Evolutionary conservation across 2,329 filamentous ascomycete species (phyloP).

Genomic region (Penicillium sp.): DNA sequence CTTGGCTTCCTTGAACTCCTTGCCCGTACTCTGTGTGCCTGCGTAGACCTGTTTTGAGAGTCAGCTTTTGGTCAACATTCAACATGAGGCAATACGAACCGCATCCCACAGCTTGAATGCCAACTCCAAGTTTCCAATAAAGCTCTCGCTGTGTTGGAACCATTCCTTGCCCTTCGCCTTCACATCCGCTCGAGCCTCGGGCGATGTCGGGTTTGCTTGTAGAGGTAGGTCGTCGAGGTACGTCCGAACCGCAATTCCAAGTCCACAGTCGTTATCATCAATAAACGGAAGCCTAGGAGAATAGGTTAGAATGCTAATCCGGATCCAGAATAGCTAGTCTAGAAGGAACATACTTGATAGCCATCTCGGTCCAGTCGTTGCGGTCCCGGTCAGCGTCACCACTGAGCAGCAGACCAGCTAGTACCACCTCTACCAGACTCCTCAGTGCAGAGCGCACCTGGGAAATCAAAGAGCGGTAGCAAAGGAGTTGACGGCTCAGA

Average conservation of each 20-base stretch:
- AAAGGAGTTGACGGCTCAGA: conserved; percentile 82
- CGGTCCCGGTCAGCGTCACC: conserved; percentile 72
- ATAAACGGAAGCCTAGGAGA: conserved; percentile 41
- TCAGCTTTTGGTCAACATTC: conserved; percentile 8
- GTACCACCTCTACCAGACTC: conserved; percentile 78
- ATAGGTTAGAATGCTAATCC: conserved; percentile 3
- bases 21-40: conserved; percentile 55
- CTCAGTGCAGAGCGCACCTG: conserved; percentile 75
- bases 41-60: conserved; percentile 50
- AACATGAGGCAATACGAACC: conserved; percentile 41
- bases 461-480: conserved; percentile 78
- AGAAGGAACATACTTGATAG: conserved; percentile 60
- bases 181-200: conserved; percentile 48
- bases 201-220: conserved; percentile 53
- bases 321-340: not conserved
- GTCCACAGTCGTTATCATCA: conserved; percentile 45
- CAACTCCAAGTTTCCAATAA: conserved; percentile 55
- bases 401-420: conserved; percentile 75
- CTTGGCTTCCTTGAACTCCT: conserved; percentile 51
- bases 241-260: conserved; percentile 48
- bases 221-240: conserved; percentile 54
- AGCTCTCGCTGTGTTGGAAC: conserved; percentile 60
- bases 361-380: conserved; percentile 65
- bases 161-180: conserved; percentile 56
- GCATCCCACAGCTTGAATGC: conserved; percentile 66